Percentiles rank a stretch among this genome's conserved stretches.
These are phyloP conservation scores for Solanum clarkiae DNA, from an alignment of 257 asterid species.

Conservation along the genomic window DNA sequence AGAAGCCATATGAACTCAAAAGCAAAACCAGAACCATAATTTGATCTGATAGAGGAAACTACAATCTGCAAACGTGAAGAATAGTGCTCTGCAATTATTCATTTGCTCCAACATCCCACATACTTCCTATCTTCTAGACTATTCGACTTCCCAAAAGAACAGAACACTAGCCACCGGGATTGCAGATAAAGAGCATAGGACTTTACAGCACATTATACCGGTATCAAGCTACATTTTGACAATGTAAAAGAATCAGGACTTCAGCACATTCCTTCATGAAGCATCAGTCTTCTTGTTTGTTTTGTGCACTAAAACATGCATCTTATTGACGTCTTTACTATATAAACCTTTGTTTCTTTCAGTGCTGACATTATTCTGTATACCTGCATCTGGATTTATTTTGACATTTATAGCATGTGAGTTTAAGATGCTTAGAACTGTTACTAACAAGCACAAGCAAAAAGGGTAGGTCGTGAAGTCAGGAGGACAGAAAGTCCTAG, in stretches of 20 bases:
- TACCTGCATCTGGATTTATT: not conserved
- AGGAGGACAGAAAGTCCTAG: not conserved
- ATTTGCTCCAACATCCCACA: not conserved
- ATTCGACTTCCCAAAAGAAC: not conserved
- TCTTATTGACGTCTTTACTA: not conserved
- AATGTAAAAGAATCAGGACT: not conserved
- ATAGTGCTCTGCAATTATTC: not conserved
- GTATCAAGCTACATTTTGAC: not conserved
- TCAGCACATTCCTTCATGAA: not conserved
- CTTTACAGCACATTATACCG: not conserved
- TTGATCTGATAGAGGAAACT: not conserved
- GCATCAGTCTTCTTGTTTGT: not conserved
- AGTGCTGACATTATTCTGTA: not conserved
- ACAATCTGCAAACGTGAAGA: not conserved
- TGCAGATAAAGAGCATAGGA: not conserved
- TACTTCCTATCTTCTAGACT: not conserved
- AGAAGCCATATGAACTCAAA: not conserved
- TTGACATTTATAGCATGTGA: not conserved
- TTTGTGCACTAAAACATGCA: not conserved
- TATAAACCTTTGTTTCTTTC: not conserved
- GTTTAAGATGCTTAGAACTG: not conserved
- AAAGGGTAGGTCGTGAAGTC: not conserved
- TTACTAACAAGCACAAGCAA: not conserved
- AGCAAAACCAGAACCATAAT: not conserved
- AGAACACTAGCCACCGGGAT: not conserved